Base-by-base conservation (phyloP, 495 filamentous ascomycete genomes). In the Usnea hakonensis region DNA sequence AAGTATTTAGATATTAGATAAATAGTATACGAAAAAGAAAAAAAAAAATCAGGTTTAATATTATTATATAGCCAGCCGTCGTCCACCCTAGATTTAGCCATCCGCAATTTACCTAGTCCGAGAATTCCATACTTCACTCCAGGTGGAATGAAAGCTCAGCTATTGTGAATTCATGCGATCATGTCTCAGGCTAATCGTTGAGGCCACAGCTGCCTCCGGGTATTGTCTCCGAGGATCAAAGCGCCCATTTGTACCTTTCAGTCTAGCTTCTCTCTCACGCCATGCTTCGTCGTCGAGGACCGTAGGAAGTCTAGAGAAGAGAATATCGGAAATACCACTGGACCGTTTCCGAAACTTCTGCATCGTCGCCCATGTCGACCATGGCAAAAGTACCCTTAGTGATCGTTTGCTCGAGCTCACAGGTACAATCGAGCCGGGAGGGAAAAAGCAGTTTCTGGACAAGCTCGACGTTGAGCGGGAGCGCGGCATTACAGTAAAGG, bases 341-440 rank as follows among this genome's bases (percentile, higher is more conserved):
- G 88, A 91, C 35, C 87, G 92, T 21, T 98, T 90, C 73, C 87
- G 94, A 41, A 98, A 98, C 72, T 83, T 98, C 71, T 98, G 94
- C 71, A 97, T 98, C 69, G 94, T 98, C 58, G 94, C 94, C 7
- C 94, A 98, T 73, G 95, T 98, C 74, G 94, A 98, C 75, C 94
- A 98, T 86, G 94, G 94, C 71, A 98, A 98, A 73, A 90, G 86
- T 64, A 98, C 94, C 7, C 88, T 98, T 61, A 88, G 84, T 62
- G 94, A 98, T 66, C 87, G 94, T 13, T 77, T 98, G 36, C 83
- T 98, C 36, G 95, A 98, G 79, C 80, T 96, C 66, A 98, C 94
- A 11, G 94, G 94, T 21, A 97, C 94, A 26, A 97, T 98, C 61
- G 74, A 89, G 62, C 82, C 87, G 2, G 91, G 90, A 48, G 85